Evolutionary conservation across 495 filamentous ascomycete species (phyloP).

Genomic region (Tuber aestivum): DNA sequence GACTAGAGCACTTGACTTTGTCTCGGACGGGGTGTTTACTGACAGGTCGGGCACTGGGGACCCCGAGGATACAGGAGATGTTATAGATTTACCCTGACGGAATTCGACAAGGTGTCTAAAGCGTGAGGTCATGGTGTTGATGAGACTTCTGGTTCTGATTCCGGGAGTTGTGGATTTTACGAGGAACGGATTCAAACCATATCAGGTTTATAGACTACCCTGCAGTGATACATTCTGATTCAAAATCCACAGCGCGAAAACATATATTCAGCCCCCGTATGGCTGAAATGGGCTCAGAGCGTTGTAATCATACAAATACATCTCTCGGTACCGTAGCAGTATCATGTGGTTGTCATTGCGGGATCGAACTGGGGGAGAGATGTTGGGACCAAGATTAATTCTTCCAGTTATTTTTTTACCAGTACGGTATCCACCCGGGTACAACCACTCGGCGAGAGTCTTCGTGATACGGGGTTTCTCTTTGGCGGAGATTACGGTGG

Average conservation of each 20-base stretch:
- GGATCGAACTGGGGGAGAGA: neutral
- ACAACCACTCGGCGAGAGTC: neutral
- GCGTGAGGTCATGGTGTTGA: neutral
- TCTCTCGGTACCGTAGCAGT: neutral
- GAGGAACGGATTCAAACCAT: neutral
- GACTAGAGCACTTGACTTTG: conserved; percentile 59
- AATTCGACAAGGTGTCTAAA: neutral
- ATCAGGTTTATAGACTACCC: neutral
- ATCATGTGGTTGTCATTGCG: neutral
- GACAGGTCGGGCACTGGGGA: conserved; percentile 65
- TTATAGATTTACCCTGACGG: conserved; percentile 55
- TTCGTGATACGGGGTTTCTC: neutral
- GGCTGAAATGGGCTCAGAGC: neutral
- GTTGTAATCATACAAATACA: neutral
- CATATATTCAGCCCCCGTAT: neutral
- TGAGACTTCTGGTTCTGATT: neutral
- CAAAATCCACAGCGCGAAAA: neutral
- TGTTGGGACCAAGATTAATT: neutral
- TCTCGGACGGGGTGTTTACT: conserved; percentile 58
- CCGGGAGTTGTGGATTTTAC: neutral
- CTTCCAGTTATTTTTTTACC: neutral
- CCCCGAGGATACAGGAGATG: conserved; percentile 64
- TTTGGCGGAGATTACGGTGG: neutral
- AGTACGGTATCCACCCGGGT: too few species aligned
- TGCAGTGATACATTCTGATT: neutral